Conservation (phyloP, 2,329 filamentous ascomycete genomes). For the Monilinia fructigena region DNA sequence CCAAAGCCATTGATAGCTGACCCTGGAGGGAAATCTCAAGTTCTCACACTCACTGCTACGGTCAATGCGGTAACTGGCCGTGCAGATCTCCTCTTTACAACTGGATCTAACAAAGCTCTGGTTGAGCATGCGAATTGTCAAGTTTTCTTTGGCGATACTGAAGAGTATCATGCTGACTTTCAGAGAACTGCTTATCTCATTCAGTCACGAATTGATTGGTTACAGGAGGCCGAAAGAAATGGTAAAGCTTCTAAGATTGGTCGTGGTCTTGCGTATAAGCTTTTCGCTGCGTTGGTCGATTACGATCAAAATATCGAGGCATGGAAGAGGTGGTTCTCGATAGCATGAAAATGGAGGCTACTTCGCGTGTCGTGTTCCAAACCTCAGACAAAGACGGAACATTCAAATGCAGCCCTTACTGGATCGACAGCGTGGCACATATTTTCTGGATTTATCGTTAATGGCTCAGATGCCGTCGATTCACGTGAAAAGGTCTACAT, state of each 20-base stretch:
- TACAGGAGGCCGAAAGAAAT: conserved; percentile 21
- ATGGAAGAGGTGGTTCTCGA: conserved; percentile 58
- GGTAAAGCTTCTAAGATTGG: conserved; percentile 67
- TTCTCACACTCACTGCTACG: conserved; percentile 57
- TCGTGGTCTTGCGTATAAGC: conserved; percentile 68
- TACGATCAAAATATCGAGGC: conserved; percentile 54
- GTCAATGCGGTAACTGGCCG: conserved; percentile 55
- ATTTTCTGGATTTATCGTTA: conserved; percentile 61
- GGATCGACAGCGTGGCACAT: conserved; percentile 59
- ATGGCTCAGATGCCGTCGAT: conserved; percentile 48
- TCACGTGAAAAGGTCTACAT: conserved; percentile 57
- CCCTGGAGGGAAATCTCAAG: conserved; percentile 30
- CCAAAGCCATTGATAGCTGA: conserved; percentile 64
- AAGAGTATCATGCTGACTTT: conserved; percentile 17
- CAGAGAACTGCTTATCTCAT: conserved; percentile 23
- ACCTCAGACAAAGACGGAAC: conserved; percentile 49
- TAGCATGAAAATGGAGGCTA: conserved; percentile 49
- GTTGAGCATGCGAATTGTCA: conserved; percentile 20
- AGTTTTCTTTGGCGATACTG: conserved; percentile 19
- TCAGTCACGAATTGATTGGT: conserved; percentile 20
- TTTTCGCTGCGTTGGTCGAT: conserved; percentile 58
- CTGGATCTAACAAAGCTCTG: conserved; percentile 43
- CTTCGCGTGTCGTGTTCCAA: conserved; percentile 48
- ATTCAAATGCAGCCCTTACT: conserved; percentile 57
- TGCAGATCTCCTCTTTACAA: conserved; percentile 58